A percentile compares a stretch with the other conserved stretches of the same genome.
Conservation (phyloP, 129 eudicot genomes). For the Saposhnikovia divaricata region DNA sequence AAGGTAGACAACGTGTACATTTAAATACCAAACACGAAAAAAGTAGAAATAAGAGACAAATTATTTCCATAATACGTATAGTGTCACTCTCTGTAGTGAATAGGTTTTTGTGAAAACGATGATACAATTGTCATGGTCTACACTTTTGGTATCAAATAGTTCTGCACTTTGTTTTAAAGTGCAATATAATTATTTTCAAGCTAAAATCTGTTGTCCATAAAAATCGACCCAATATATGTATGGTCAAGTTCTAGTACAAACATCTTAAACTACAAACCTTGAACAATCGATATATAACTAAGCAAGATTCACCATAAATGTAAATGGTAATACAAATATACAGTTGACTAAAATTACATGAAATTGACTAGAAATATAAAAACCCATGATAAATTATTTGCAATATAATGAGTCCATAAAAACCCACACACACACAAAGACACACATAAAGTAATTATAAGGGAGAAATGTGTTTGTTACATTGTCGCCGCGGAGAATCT, state of each 20-base stretch:
- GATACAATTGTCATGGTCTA: neutral
- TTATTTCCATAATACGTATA: neutral
- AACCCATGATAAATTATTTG: too few species aligned
- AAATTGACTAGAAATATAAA: too few species aligned
- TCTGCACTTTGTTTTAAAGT: too few species aligned
- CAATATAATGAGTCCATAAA: too few species aligned
- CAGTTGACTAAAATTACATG: too few species aligned
- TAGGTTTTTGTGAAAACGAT: neutral
- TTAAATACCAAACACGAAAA: neutral
- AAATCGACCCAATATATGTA: too few species aligned
- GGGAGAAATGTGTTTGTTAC: constrained; percentile 17
- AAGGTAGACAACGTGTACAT: neutral
- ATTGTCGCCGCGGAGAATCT: constrained; percentile 86
- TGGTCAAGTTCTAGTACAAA: neutral
- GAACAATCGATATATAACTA: too few species aligned
- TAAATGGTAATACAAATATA: neutral
- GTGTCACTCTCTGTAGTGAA: too few species aligned
- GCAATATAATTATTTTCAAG: too few species aligned
- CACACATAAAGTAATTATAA: neutral
- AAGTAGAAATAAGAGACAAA: neutral
- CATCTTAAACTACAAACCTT: neutral
- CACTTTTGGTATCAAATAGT: neutral
- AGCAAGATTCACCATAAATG: neutral
- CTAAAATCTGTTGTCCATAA: neutral
- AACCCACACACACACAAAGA: too few species aligned